phyloP scores from a whole-genome alignment of 2,329 filamentous ascomycete genomes.

The Zymoseptoria tritici region DNA sequence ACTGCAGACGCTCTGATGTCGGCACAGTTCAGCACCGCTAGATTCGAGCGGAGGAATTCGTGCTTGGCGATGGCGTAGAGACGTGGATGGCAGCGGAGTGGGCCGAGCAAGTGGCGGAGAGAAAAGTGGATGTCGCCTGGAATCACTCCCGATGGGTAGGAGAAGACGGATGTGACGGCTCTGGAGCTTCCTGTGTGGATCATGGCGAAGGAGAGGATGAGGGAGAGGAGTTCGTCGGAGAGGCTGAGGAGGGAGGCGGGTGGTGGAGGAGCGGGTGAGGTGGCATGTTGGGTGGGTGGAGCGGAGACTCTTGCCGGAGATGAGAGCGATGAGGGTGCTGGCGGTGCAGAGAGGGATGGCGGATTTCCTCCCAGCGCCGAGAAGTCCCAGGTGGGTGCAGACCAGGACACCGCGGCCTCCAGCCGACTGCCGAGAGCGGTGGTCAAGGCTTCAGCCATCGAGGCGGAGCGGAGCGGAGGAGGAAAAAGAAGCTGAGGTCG shows the following conservation, averaged over 20 bases:
- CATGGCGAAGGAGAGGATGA: background rate
- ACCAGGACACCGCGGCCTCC: no score
- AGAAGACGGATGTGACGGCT: background rate
- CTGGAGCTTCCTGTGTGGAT: background rate
- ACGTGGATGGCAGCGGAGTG: background rate
- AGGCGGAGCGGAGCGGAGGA: no score
- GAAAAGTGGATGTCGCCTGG: background rate
- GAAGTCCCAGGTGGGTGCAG: no score
- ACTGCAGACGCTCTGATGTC: background rate
- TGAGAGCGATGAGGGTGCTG: no score
- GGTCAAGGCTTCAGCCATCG: no score
- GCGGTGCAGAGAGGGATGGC: no score
- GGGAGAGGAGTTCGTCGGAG: background rate
- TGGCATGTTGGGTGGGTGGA: background rate
- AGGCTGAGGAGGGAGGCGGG: background rate
- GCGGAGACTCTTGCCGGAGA: no score
- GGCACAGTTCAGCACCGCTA: background rate
- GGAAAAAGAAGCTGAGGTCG: no score
- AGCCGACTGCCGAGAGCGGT: no score
- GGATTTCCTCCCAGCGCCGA: no score
- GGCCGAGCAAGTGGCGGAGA: background rate
- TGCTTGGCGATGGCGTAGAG: background rate
- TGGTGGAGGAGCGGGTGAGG: background rate
- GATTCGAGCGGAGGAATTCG: background rate
- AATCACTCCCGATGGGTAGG: background rate